These are phyloP conservation scores for Verticillium longisporum DNA, from an alignment of 2,329 filamentous ascomycete genomes.

Conservation along the genomic window DNA sequence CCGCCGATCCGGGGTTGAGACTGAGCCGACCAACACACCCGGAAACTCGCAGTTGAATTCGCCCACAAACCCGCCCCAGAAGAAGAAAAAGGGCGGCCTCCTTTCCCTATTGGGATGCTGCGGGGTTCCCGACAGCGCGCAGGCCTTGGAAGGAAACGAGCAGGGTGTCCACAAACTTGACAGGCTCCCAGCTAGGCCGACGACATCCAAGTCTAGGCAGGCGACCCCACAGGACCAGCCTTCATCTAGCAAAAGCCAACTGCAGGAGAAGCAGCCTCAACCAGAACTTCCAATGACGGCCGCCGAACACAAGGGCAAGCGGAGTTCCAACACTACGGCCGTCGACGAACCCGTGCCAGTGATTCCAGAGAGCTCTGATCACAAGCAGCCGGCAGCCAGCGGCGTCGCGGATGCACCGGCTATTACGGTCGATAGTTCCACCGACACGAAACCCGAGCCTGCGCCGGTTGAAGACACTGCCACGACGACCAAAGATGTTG, in stretches of 20 bases:
- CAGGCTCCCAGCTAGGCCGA: slow-evolving; percentile 46
- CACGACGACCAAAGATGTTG: slow-evolving; percentile 30
- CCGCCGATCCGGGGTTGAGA: slow-evolving; percentile 48
- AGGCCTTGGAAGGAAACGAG: slow-evolving; percentile 43
- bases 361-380: slow-evolving; percentile 37
- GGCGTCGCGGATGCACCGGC: slow-evolving; percentile 37
- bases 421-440: slow-evolving; percentile 15
- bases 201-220: slow-evolving; percentile 47
- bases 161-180: slow-evolving; percentile 53
- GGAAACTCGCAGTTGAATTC: slow-evolving; percentile 45
- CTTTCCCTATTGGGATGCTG: slow-evolving; percentile 62
- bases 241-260: slow-evolving; percentile 30
- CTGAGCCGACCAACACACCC: slow-evolving; percentile 41
- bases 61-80: slow-evolving; percentile 40
- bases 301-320: slow-evolving; percentile 34
- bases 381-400: slow-evolving; percentile 34
- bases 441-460: slow-evolving; percentile 15
- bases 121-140: slow-evolving; percentile 53
- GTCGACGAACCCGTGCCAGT: slow-evolving; percentile 37
- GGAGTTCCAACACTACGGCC: slow-evolving; percentile 36
- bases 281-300: slow-evolving; percentile 22
- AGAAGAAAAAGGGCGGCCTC: slow-evolving; percentile 48
- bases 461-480: slow-evolving; percentile 5
- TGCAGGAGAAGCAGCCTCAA: slow-evolving; percentile 43
- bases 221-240: slow-evolving; percentile 37